phyloP scores from a whole-genome alignment of 2,329 filamentous ascomycete genomes.

The Talaromyces atroroseus region DNA sequence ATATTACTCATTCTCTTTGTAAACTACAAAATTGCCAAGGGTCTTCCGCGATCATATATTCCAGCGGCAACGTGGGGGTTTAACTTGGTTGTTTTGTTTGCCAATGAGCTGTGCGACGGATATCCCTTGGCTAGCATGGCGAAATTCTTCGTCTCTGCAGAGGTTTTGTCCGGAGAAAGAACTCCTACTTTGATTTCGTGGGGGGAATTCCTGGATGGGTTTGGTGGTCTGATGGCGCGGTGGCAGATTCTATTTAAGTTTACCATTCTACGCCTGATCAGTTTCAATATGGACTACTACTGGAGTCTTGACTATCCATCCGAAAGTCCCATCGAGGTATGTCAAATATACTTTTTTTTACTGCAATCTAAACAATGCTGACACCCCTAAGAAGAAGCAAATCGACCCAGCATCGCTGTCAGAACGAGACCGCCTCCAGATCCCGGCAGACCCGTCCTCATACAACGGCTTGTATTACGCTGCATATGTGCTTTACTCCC shows the following conservation, averaged over 20 bases:
- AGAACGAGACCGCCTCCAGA: slow-evolving; percentile 77
- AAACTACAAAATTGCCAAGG: slow-evolving; percentile 75
- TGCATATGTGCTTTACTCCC: slow-evolving; percentile 84
- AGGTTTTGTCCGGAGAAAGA: slow-evolving; percentile 35
- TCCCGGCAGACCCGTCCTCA: slow-evolving; percentile 64
- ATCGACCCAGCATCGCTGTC: slow-evolving; percentile 81
- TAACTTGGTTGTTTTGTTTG: slow-evolving; percentile 78
- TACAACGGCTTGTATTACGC: slow-evolving; percentile 81
- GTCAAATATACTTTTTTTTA: slow-evolving; percentile 22
- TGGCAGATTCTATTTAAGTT: slow-evolving; percentile 99
- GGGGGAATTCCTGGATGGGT: slow-evolving; percentile 69
- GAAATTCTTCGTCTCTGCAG: slow-evolving; percentile 39
- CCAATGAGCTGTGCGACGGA: slow-evolving; percentile 77
- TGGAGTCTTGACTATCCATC: slow-evolving; percentile 70
- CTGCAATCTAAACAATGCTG: slow-evolving; percentile 20
- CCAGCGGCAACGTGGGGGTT: slow-evolving; percentile 81
- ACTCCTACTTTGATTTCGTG: slow-evolving; percentile 50
- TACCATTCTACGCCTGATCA: slow-evolving; percentile 84
- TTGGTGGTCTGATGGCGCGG: slow-evolving; percentile 75
- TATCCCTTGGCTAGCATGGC: slow-evolving; percentile 67
- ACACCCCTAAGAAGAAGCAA: slow-evolving; percentile 86
- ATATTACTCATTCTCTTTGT: slow-evolving; percentile 70
- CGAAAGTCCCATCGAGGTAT: slow-evolving; percentile 74
- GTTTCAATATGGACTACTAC: slow-evolving; percentile 95
- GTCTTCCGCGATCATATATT: slow-evolving; percentile 63